These are phyloP conservation scores for Nematodospora valgi DNA, from an alignment of 805 yeast genomes.

Conservation along the genomic window DNA sequence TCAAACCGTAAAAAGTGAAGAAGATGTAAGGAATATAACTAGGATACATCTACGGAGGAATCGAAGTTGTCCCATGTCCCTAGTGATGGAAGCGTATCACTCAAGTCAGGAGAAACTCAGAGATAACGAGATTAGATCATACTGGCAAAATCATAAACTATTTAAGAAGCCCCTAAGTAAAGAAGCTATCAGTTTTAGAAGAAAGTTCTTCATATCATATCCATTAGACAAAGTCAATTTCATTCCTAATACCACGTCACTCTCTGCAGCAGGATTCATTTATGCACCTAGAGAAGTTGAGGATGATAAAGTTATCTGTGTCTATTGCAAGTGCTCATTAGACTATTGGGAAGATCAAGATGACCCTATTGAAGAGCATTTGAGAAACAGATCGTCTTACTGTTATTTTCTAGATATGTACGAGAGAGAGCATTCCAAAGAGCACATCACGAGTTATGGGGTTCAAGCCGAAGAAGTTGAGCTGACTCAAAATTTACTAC, in stretches of 20 bases:
- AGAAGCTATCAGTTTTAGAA: constrained; percentile 29
- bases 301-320: constrained; percentile 34
- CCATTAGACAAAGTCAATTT: constrained; percentile 46
- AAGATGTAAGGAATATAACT: constrained; percentile 4
- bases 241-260: constrained; percentile 35
- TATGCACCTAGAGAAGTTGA: constrained; percentile 25
- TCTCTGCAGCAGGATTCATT: constrained; percentile 47
- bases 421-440: not conserved
- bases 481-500: too few species aligned
- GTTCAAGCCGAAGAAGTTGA: not conserved
- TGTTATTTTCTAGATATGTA: constrained; percentile 26
- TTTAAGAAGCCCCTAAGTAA: constrained; percentile 22
- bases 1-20: constrained; percentile 12
- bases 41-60: constrained; percentile 8
- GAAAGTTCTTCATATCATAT: constrained; percentile 35
- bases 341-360: constrained; percentile 60
- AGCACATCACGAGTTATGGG: not conserved
- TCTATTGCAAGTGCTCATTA: constrained; percentile 23
- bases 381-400: constrained; percentile 15
- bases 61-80: constrained; percentile 13
- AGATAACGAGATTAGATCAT: not conserved
- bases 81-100: not conserved
- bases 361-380: constrained; percentile 60
- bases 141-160: not conserved
- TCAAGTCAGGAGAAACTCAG: not conserved